Base-by-base conservation (phyloP, 1,284 basidiomycete genomes). In the Apiotrichum gracile region DNA sequence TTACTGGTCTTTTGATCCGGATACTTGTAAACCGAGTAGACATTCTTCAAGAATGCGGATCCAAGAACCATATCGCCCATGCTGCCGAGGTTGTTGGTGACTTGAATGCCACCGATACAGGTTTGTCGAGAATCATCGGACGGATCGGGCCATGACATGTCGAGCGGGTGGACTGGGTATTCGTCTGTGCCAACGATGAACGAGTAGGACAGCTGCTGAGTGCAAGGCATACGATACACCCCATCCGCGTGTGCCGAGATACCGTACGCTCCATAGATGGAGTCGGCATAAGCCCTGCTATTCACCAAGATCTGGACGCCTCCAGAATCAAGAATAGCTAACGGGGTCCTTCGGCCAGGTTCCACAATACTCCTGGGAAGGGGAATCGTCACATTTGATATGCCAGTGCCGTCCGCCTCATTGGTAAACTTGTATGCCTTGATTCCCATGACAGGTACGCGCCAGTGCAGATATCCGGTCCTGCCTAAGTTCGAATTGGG, bases 21-120 rank as follows among this genome's bases (percentile, higher is more conserved):
- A 35, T 76, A 76, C 29, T 68, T 64, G 57, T 64, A 76, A 38
- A 76, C 62, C 7, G 73, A 68, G 55, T 76, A 76, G 35, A 69
- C 74, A 48, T 76, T 76, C 57, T 73, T 74, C 40, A 76, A 49
- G 50, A 74, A 76, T 3, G 68, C 61, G 35, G 65, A 68, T 24
- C 74, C 74, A 19, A 76, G 61, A n/a, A 76, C 62, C 26, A 75
- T 65, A 54, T 75, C 73, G 10, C 71, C 72, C 17, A 60, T 41
- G 19, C 62, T 51, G 43, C 63, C 64, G 24, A 68, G 51, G 26
- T 55, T 52, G 49, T 49, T 42, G 6, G 64, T 60, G 42, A 70
- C 72, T 52, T 76, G 74, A 10, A 76, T 62, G 24, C 67, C 66
- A 4, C 74, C 74, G 25, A 73, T 62, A 38, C 74, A 76, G 12